Evolutionary conservation across 2,329 filamentous ascomycete species (phyloP).

Genomic region (Fusarium graminum): DNA sequence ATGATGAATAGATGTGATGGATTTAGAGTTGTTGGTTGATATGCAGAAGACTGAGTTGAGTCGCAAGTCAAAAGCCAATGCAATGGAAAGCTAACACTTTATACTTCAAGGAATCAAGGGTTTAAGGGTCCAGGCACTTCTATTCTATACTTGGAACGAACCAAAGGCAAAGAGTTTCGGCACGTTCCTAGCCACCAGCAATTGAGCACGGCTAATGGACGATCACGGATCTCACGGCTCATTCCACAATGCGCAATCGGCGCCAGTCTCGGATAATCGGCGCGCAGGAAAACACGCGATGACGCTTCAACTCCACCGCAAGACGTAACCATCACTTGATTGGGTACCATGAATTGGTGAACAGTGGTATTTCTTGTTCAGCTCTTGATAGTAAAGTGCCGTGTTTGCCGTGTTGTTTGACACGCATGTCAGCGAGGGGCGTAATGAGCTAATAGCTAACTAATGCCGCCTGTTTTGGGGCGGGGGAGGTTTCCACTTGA

Average conservation of each 20-base stretch:
- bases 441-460: not conserved
- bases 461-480: conserved; percentile 1
- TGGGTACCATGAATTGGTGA: not conserved
- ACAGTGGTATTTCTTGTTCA: not conserved
- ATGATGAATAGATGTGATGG: conserved; percentile 5
- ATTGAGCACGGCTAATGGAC: not conserved
- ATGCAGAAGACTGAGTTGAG: not conserved
- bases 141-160: conserved; percentile 19
- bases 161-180: not conserved
- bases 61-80: not conserved
- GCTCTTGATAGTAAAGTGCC: conserved; percentile 11
- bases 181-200: conserved; percentile 2
- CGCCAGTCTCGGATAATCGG: conserved; percentile 39
- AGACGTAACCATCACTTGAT: not conserved
- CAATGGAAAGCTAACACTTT: conserved; percentile 8
- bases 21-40: not conserved
- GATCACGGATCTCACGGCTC: conserved; percentile 41
- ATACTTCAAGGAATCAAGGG: conserved; percentile 15
- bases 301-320: conserved; percentile 18
- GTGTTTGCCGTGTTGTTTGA: conserved; percentile 16
- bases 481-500: not conserved
- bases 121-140: conserved; percentile 1
- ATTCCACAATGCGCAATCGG: conserved; percentile 27
- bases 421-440: not conserved
- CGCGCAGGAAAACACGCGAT: conserved; percentile 24